phyloP scores from a whole-genome alignment of 164 flowering plant genomes.

The Vitis labrusca region DNA sequence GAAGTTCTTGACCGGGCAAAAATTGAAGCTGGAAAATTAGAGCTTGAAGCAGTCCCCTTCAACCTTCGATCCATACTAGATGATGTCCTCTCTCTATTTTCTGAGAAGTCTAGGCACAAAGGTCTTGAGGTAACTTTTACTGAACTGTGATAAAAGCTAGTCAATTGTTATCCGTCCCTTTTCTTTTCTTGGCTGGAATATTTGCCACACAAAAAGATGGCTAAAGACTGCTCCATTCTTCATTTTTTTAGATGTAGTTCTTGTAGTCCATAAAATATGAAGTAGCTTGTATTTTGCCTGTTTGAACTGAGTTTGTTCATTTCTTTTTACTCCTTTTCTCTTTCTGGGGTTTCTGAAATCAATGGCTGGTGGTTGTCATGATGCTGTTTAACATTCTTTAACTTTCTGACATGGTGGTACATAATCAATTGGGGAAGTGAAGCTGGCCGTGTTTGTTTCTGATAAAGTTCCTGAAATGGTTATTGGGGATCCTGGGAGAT shows the following conservation, averaged over 20 bases:
- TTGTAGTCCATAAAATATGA: neutral
- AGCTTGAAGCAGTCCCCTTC: slow-evolving; percentile 80
- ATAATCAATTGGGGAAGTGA: slow-evolving; percentile 33
- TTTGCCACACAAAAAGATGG: neutral
- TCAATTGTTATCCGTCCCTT: neutral
- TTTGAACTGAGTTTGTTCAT: slow-evolving; percentile 2
- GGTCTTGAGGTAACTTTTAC: slow-evolving; percentile 67
- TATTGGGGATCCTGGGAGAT: slow-evolving; percentile 93
- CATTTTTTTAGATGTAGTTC: neutral
- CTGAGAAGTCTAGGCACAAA: slow-evolving; percentile 79
- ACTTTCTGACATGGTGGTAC: slow-evolving; percentile 8
- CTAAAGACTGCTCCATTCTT: neutral
- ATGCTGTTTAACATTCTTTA: neutral
- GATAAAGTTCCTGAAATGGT: slow-evolving; percentile 84
- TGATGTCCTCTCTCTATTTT: slow-evolving; percentile 86
- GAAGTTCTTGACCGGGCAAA: slow-evolving; percentile 95
- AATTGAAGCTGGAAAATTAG: slow-evolving; percentile 91
- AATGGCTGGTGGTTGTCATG: neutral
- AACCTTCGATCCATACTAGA: slow-evolving; percentile 72
- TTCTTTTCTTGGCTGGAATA: neutral
- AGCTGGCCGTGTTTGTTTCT: slow-evolving; percentile 89
- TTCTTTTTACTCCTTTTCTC: neutral
- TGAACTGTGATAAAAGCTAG: neutral
- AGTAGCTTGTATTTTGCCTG: neutral
- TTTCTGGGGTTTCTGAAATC: neutral